phyloP scores from a whole-genome alignment of 2,329 filamentous ascomycete species.

The Fusarium subglutinans region DNA sequence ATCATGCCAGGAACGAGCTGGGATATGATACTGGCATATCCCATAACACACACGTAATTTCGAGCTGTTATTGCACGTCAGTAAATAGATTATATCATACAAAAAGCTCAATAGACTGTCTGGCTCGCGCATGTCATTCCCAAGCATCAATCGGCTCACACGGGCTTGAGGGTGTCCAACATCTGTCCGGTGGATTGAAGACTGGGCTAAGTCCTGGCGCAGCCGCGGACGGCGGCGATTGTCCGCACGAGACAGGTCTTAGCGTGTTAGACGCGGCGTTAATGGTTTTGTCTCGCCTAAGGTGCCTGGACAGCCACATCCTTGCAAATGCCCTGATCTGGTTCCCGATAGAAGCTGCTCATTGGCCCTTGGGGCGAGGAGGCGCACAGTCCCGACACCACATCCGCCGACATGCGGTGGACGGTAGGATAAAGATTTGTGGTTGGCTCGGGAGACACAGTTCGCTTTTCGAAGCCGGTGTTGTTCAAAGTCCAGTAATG shows the following conservation, averaged over 20 bases:
- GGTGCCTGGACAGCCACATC: constrained; percentile 23
- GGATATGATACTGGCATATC: constrained; percentile 19
- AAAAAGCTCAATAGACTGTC: constrained; percentile 19
- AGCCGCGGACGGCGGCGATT: constrained; percentile 44
- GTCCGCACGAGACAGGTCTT: constrained; percentile 43
- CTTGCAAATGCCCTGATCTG: constrained; percentile 10
- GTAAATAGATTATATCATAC: constrained; percentile 1
- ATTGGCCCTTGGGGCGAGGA: constrained; percentile 38
- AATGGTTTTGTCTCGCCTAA: constrained; percentile 43
- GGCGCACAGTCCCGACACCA: constrained; percentile 36
- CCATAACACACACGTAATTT: constrained; percentile 2
- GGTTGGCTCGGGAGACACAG: constrained; percentile 14
- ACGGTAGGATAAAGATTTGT: constrained; percentile 17
- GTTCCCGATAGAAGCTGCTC: neutral
- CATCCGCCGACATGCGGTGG: constrained; percentile 37
- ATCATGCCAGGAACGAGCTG: constrained; percentile 24
- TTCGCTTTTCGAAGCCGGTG: constrained; percentile 20
- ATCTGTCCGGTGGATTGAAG: neutral
- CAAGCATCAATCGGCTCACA: constrained; percentile 12
- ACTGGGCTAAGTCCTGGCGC: constrained; percentile 33
- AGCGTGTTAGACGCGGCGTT: constrained; percentile 48
- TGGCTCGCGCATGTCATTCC: constrained; percentile 24
- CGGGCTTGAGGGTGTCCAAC: constrained; percentile 5
- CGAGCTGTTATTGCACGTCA: constrained; percentile 11
- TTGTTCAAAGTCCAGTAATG: neutral